Evolutionary conservation across 768 basidiomycete genomes (phyloP), one percentile per base, ranked within the genome.

Genomic region (Baorangia bicolor): DNA sequence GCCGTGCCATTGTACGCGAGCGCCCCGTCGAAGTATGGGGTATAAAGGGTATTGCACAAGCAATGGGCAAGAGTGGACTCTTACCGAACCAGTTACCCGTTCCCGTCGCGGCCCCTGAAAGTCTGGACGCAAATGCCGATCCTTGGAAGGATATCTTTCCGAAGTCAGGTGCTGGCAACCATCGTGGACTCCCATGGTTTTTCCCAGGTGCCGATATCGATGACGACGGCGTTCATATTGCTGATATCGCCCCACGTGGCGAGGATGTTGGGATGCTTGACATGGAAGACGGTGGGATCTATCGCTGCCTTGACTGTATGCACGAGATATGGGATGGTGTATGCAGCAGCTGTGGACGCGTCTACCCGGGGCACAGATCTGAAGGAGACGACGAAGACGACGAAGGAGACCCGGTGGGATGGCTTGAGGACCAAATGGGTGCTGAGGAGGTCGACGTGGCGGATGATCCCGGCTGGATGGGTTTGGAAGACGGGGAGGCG

Each of bases 241-340:
- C 51, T 16, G 56, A 56, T 47, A 23, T 59, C 18, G 55, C 49
- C 4, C 64, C 48, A 61, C 62, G 64, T 64, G 62, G 72, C 62
- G 51, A 78, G 39, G 73, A 78, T 27, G 71, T 85, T 61, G 88
- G 89, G 1, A 81, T 87, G 75, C 79, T 80, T 33, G 90, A 92
- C 64, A 76, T 74, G 10, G 88, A 90, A 59, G 90, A 92, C 55
- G 88, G 85, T 12, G 87, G 85, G 1, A 77, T 92, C n/a, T 86
- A 83, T 64, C 80, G 90, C 18, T 93, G 91, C 66, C 64, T 83
- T 16, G 84, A 85, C 40, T 92, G 90, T 59, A 79, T 85, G 77
- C 84, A 92, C 64, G 91, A 93, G 71, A 87, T 93, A 57, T 83
- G 79, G 81, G 83, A 77, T 56, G 87, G 87, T 2, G 66, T 77